These are phyloP conservation scores for Vaccinium vitisidaea DNA, from an alignment of 148 eudicot genomes.

Conservation along the genomic window DNA sequence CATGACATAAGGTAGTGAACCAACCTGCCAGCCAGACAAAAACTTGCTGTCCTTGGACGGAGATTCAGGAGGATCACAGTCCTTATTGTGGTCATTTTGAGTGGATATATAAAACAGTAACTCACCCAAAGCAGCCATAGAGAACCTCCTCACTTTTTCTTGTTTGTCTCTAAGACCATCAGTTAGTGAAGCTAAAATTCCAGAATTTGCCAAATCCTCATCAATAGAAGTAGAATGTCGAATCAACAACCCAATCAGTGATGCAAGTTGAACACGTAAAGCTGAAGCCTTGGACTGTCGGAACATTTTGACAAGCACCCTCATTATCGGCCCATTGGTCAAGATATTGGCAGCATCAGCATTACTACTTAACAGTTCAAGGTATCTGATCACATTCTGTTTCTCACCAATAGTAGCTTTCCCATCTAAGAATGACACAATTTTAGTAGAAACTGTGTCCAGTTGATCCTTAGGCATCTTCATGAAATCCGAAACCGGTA, in stretches of 20 bases:
- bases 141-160: slow-evolving; percentile 96
- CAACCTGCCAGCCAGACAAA: slow-evolving; percentile 91
- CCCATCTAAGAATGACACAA: slow-evolving; percentile 53
- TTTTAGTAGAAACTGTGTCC: slow-evolving; percentile 50
- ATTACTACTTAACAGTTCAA: slow-evolving; percentile 77
- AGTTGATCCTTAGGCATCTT: slow-evolving; percentile 75
- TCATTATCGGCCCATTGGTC: slow-evolving; percentile 84
- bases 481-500: slow-evolving; percentile 62
- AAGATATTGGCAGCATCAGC: slow-evolving; percentile 83
- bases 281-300: slow-evolving; percentile 85
- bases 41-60: slow-evolving; percentile 69
- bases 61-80: slow-evolving; percentile 52
- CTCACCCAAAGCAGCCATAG: slow-evolving; percentile 99
- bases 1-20: slow-evolving; percentile 14
- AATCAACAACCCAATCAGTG: slow-evolving; percentile 81
- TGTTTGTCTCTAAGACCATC: slow-evolving; percentile 89
- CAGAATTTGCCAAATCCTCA: slow-evolving; percentile 83
- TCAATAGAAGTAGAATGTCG: slow-evolving; percentile 83
- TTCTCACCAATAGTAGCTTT: slow-evolving; percentile 62
- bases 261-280: slow-evolving; percentile 82
- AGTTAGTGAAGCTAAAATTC: slow-evolving; percentile 70
- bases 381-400: slow-evolving; percentile 80
- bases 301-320: slow-evolving; percentile 75
- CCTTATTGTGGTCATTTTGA: slow-evolving; percentile 64
- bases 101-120: slow-evolving; percentile 91